Evolutionary conservation across 1,139 yeast genomes (phyloP).

Genomic region (Debaryomyces coudertii): DNA sequence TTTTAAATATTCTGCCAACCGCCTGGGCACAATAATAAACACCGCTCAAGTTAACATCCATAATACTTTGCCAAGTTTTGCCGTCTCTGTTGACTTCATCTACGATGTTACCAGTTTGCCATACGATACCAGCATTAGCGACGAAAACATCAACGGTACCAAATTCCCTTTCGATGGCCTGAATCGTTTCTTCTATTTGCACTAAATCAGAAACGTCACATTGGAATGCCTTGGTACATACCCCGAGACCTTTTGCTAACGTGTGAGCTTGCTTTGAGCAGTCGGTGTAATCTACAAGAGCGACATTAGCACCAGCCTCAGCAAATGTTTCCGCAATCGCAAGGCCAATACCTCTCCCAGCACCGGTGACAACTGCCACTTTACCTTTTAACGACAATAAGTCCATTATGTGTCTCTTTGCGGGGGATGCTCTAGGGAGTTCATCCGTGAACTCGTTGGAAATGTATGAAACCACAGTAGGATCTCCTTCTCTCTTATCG

Average conservation of each 20-base stretch:
- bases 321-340: conserved; percentile 48
- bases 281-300: conserved; percentile 46
- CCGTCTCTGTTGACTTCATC: conserved; percentile 45
- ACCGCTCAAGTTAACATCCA: conserved; percentile 48
- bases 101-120: conserved; percentile 42
- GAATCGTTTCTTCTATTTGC: conserved; percentile 39
- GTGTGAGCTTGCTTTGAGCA: conserved; percentile 32
- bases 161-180: conserved; percentile 34
- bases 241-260: conserved; percentile 32
- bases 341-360: conserved; percentile 49
- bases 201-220: conserved; percentile 47
- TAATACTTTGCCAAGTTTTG: conserved; percentile 41
- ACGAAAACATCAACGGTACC: conserved; percentile 52
- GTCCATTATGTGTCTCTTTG: conserved; percentile 23
- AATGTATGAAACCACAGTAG: conserved; percentile 30
- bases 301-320: conserved; percentile 50
- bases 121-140: conserved; percentile 57
- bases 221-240: conserved; percentile 35
- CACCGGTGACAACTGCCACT: conserved; percentile 47
- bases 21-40: conserved; percentile 49
- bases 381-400: conserved; percentile 40
- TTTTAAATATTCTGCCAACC: conserved; percentile 42
- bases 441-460: conserved; percentile 26
- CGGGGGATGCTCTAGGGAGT: conserved; percentile 19
- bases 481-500: conserved; percentile 11